A percentile compares a stretch with the other conserved stretches of the same genome.
Conservation (phyloP, 1,284 basidiomycete species). For the Melampsora abietis-canadensis region DNA sequence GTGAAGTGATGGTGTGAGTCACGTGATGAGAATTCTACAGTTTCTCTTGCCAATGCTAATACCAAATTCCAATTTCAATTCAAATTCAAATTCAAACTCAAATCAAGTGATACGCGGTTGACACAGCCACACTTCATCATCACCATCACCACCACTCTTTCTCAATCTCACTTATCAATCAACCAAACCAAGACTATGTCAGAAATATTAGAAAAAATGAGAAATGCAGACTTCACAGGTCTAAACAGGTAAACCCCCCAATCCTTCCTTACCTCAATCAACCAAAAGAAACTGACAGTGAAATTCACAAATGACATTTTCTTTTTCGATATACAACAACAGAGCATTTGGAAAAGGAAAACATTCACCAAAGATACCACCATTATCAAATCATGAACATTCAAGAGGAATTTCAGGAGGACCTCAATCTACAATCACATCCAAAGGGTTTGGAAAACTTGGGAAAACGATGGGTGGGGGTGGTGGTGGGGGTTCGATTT, state of each 20-base stretch:
- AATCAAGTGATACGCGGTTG: no score
- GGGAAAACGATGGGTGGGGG: not conserved
- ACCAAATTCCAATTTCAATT: no score
- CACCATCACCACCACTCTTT: no score
- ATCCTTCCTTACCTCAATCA: not conserved
- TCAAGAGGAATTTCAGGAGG: constrained; percentile 28
- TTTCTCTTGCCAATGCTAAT: no score
- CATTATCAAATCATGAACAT: not conserved
- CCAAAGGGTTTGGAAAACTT: constrained; percentile 5
- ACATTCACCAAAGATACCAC: constrained; percentile 39
- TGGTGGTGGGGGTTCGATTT: constrained; percentile 7
- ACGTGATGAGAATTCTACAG: no score
- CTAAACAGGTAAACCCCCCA: constrained; percentile 33
- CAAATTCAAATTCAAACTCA: no score
- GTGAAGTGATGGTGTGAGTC: no score
- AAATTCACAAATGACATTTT: not conserved
- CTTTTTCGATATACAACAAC: not conserved
- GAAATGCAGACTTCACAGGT: constrained; percentile 38
- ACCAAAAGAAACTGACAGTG: not conserved
- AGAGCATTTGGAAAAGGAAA: constrained; percentile 38
- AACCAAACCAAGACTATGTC: constrained; percentile 1
- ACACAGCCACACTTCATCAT: no score
- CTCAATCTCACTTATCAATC: no score
- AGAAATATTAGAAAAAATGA: constrained; percentile 25
- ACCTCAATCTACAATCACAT: constrained; percentile 8